These are phyloP conservation scores for Tuber magnatum DNA, from an alignment of 495 filamentous ascomycete genomes.

Conservation along the genomic window DNA sequence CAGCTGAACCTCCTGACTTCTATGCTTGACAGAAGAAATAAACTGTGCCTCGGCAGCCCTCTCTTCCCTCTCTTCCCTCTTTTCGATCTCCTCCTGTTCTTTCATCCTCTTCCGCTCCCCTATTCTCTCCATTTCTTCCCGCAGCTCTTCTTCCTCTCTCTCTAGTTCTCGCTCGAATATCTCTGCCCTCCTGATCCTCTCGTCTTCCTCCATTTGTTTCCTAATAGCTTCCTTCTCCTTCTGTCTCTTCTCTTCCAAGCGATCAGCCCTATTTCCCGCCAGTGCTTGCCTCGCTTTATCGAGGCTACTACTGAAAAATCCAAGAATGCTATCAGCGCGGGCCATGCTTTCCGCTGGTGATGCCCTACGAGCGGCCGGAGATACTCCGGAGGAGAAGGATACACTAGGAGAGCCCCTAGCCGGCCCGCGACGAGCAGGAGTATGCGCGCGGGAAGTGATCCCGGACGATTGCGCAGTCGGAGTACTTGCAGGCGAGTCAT, in stretches of 20 bases:
- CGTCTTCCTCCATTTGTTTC: constrained; percentile 30
- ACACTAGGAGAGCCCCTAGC: constrained; percentile 13
- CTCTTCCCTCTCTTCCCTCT: neutral
- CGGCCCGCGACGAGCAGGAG: neutral
- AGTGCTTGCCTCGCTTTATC: constrained; percentile 29
- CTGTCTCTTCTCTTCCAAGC: constrained; percentile 22
- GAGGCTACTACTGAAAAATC: constrained; percentile 15
- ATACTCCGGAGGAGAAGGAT: constrained; percentile 16
- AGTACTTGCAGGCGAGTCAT: constrained; percentile 6
- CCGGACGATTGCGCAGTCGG: constrained; percentile 2
- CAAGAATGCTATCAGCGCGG: constrained; percentile 24
- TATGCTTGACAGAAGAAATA: constrained; percentile 2
- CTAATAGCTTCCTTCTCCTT: constrained; percentile 29
- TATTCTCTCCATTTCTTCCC: neutral
- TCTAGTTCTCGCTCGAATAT: constrained; percentile 38
- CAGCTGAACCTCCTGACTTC: constrained; percentile 23
- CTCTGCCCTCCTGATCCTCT: constrained; percentile 29
- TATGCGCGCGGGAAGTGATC: constrained; percentile 1
- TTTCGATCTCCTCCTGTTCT: constrained; percentile 10
- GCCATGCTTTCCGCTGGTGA: constrained; percentile 8
- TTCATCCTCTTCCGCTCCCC: constrained; percentile 29
- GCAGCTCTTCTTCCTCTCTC: constrained; percentile 30
- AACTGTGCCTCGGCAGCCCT: neutral
- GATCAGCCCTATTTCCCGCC: constrained; percentile 27
- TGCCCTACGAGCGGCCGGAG: constrained; percentile 5